Conservation (phyloP, 805 yeast species). For the Vanderwaltozyma tropicalis region DNA sequence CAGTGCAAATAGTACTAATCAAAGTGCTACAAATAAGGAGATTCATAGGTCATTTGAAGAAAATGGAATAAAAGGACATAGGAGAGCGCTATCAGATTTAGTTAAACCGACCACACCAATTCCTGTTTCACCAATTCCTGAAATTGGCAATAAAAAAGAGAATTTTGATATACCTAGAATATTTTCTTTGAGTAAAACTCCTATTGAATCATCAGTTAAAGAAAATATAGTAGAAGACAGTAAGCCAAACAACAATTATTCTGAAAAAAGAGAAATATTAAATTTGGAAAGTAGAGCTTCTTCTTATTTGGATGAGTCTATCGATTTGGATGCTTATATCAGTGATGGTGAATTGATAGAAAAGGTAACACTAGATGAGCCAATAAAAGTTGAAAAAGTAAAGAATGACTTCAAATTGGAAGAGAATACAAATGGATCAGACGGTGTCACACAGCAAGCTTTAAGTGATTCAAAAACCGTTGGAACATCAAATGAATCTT, state of each 20-base stretch:
- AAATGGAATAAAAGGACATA: not conserved
- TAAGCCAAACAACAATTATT: no score
- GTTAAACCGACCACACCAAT: not conserved
- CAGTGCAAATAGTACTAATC: not conserved
- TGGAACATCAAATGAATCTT: not conserved
- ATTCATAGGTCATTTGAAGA: not conserved
- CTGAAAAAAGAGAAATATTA: no score
- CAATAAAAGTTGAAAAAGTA: conserved; percentile 39
- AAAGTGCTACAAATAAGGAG: not conserved
- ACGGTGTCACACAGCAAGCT: not conserved
- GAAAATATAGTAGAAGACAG: not conserved
- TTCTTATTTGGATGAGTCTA: not conserved
- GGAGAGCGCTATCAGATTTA: conserved; percentile 2
- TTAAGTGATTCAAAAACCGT: not conserved
- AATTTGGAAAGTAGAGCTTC: not conserved
- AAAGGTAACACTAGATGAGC: conserved; percentile 19
- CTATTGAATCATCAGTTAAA: no score
- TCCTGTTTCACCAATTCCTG: conserved; percentile 1
- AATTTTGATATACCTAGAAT: not conserved
- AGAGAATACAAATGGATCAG: conserved; percentile 22
- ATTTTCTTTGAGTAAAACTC: not conserved
- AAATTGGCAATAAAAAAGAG: not conserved
- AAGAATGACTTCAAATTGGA: conserved; percentile 36
- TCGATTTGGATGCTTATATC: conserved; percentile 2
- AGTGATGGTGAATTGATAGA: conserved; percentile 5